These are phyloP conservation scores for Fusarium cicatricum DNA, from an alignment of 2,329 filamentous ascomycete genomes.

Conservation along the genomic window DNA sequence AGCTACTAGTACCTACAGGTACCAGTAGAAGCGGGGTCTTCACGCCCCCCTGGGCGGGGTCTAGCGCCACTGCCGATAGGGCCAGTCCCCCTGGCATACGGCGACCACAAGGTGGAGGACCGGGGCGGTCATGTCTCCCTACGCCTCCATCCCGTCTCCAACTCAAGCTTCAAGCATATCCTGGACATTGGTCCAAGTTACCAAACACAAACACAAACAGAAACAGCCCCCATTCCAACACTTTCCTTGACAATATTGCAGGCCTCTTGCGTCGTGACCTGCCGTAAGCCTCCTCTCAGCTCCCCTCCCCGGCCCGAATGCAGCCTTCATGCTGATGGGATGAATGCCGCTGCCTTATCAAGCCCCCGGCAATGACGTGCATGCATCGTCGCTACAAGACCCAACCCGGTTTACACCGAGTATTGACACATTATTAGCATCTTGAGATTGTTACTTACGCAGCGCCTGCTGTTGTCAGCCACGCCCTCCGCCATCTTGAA, in stretches of 20 bases:
- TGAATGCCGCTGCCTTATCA: constrained; percentile 8
- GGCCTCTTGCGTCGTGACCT: not conserved
- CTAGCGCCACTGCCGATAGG: constrained; percentile 29
- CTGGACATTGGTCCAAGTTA: no score
- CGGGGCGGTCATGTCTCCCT: no score
- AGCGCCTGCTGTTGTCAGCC: not conserved
- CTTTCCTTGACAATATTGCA: not conserved
- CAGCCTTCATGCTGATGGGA: constrained; percentile 12
- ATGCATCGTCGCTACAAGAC: constrained; percentile 7
- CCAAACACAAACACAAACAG: not conserved
- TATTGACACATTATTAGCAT: constrained; percentile 4
- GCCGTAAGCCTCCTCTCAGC: not conserved
- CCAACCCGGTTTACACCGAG: constrained; percentile 15
- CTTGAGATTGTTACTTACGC: not conserved
- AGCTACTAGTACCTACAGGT: no score
- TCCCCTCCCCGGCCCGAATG: constrained; percentile 23
- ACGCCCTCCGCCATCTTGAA: not conserved
- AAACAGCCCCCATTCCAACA: not conserved
- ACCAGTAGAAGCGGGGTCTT: no score
- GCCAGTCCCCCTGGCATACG: constrained; percentile 13
- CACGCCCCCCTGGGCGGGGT: constrained; percentile 5
- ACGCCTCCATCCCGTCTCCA: no score
- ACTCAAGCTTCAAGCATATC: no score
- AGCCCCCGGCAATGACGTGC: constrained; percentile 27
- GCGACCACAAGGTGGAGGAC: not conserved